Conservation (phyloP, 1,284 basidiomycete species). For the Ceratobasidium papillatum region DNA sequence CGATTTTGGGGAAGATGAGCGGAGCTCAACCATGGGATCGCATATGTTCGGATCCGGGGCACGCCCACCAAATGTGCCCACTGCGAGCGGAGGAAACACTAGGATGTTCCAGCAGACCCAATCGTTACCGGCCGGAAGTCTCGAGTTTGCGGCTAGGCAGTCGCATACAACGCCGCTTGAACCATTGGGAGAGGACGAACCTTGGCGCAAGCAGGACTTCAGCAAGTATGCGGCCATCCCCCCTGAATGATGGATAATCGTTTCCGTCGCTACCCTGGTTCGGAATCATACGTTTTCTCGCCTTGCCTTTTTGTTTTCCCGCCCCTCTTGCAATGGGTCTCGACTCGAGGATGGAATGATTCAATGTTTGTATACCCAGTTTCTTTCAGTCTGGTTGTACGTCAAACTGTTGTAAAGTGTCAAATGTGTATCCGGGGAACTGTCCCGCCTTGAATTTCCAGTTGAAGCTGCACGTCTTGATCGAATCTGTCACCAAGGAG, state of each 20-base stretch:
- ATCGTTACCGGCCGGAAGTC: conserved; percentile 36
- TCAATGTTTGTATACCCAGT: conserved; percentile 8
- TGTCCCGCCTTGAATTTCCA: background rate
- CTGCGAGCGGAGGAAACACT: background rate
- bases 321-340: background rate
- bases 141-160: conserved; percentile 10
- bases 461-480: background rate
- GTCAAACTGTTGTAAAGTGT: conserved; percentile 20
- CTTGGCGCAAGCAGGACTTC: conserved; percentile 37
- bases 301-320: background rate
- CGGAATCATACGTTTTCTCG: background rate
- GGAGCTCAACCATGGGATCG: background rate
- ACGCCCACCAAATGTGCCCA: background rate
- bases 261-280: background rate
- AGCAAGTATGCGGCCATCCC: conserved; percentile 14
- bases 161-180: conserved; percentile 14
- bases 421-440: conserved; percentile 28
- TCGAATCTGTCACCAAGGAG: conserved; percentile 8
- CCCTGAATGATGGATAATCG: conserved; percentile 26
- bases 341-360: conserved; percentile 6
- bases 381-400: conserved; percentile 3
- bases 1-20: conserved; percentile 36
- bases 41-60: conserved; percentile 31
- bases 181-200: conserved; percentile 25
- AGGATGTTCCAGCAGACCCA: conserved; percentile 32